These are phyloP conservation scores for Lithocarpus polystachyus DNA, from an alignment of 306 rosid genomes.

Conservation along the genomic window DNA sequence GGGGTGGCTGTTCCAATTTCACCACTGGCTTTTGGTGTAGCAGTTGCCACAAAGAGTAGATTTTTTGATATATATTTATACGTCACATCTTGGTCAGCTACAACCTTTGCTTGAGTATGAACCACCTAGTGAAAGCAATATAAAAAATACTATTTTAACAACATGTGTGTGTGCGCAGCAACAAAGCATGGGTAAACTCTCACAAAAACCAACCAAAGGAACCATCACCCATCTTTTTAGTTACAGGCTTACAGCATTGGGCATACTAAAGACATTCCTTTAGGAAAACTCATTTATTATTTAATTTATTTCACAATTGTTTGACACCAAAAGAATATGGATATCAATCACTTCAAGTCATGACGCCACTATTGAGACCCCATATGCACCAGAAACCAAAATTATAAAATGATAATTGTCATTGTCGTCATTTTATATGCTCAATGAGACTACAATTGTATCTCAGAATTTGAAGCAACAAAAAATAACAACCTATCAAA, in stretches of 20 bases:
- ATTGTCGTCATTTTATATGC: not conserved
- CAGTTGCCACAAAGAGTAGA: slow-evolving; percentile 86
- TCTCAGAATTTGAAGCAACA: not conserved
- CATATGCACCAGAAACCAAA: not conserved
- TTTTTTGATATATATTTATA: slow-evolving; percentile 81
- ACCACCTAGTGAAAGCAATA: slow-evolving; percentile 61
- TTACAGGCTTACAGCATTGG: not conserved
- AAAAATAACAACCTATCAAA: no score
- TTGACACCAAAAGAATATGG: not conserved
- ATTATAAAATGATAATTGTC: not conserved
- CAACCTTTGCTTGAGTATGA: slow-evolving; percentile 95
- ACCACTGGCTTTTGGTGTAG: slow-evolving; percentile 83
- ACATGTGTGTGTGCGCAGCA: not conserved
- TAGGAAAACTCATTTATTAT: not conserved
- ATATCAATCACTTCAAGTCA: not conserved
- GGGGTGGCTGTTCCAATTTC: slow-evolving; percentile 83
- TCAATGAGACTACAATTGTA: not conserved
- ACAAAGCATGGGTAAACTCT: slow-evolving; percentile 13
- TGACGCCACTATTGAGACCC: not conserved
- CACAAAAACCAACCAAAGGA: not conserved
- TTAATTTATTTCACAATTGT: not conserved
- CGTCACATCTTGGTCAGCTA: slow-evolving; percentile 85
- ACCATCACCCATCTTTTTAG: not conserved
- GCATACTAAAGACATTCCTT: not conserved
- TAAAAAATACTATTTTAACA: slow-evolving; percentile 13